These are phyloP conservation scores for Trichocomaceae sp. DNA, from an alignment of 2,329 filamentous ascomycete genomes.

Conservation along the genomic window DNA sequence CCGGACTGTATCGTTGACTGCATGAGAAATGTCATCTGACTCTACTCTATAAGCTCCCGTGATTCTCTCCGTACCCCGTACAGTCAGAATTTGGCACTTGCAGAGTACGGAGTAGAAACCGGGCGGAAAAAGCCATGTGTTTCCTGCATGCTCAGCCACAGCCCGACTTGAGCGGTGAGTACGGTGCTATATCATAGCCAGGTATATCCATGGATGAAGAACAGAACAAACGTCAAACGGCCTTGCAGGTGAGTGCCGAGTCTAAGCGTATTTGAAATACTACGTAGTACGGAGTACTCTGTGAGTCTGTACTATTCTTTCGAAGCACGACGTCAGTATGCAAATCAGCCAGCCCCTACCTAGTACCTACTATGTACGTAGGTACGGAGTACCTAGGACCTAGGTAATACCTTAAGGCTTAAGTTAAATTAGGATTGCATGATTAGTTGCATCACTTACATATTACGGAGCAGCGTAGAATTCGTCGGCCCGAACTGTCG, in stretches of 20 bases:
- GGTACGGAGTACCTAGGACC: too few relatives aligned
- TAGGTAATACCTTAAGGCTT: too few relatives aligned
- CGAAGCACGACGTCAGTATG: background rate
- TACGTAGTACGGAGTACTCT: too few relatives aligned
- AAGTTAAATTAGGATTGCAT: background rate
- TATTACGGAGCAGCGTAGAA: background rate
- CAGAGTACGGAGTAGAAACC: background rate
- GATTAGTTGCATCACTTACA: background rate
- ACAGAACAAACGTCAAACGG: background rate
- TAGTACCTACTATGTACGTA: too few relatives aligned
- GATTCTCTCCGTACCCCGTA: too few relatives aligned
- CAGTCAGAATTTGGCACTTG: too few relatives aligned
- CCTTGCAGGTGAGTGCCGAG: background rate
- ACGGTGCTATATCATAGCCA: too few relatives aligned
- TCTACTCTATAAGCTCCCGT: too few relatives aligned
- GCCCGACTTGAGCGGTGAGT: background rate
- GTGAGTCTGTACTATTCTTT: too few relatives aligned
- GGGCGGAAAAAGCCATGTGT: background rate
- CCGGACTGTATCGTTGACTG: too few relatives aligned
- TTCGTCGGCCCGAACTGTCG: slow-evolving; percentile 6
- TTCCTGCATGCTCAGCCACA: background rate
- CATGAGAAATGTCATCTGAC: background rate
- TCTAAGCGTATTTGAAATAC: too few relatives aligned
- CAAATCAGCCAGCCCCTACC: background rate
- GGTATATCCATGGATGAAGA: too few relatives aligned